phyloP scores from a whole-genome alignment of 164 flowering plant genomes.

The Dillenia turbinata region DNA sequence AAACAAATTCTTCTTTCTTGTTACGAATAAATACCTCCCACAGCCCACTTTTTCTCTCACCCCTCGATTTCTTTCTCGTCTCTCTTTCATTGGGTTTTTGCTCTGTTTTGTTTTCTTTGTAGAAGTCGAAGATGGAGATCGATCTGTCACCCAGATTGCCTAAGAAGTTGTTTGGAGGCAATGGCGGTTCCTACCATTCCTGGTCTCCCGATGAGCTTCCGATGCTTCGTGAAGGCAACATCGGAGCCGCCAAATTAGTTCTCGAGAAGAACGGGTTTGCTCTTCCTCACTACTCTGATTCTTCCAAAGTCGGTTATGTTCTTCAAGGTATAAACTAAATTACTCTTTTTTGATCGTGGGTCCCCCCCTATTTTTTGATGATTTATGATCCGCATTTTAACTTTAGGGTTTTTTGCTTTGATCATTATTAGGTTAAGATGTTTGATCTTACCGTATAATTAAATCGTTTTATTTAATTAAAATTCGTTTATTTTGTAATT shows the following conservation, averaged over 20 bases:
- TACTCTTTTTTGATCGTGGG: no score
- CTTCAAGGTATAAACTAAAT: constrained; percentile 54
- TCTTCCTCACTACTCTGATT: constrained; percentile 77
- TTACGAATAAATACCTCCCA: no score
- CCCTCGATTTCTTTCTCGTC: no score
- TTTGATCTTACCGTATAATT: no score
- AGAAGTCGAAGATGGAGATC: constrained; percentile 45
- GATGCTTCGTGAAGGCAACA: constrained; percentile 67
- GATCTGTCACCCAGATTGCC: constrained; percentile 67
- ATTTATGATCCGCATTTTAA: not conserved
- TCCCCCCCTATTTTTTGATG: no score
- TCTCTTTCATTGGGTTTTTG: no score
- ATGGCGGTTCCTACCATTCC: constrained; percentile 65
- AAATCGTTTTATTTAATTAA: no score
- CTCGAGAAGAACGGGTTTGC: constrained; percentile 65
- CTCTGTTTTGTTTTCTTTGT: no score
- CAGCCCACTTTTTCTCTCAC: no score
- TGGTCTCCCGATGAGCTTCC: constrained; percentile 71
- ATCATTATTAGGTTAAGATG: no score
- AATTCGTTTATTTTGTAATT: no score
- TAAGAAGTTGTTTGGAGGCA: constrained; percentile 45
- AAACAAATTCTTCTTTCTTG: no score
- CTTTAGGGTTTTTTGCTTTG: not conserved
- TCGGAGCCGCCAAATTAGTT: constrained; percentile 67
- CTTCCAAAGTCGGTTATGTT: constrained; percentile 79